A percentile compares a stretch with the other conserved stretches of the same genome.
These are phyloP conservation scores for Taiwanofungus camphoratus DNA, from an alignment of 1,284 basidiomycete species.

Conservation along the genomic window DNA sequence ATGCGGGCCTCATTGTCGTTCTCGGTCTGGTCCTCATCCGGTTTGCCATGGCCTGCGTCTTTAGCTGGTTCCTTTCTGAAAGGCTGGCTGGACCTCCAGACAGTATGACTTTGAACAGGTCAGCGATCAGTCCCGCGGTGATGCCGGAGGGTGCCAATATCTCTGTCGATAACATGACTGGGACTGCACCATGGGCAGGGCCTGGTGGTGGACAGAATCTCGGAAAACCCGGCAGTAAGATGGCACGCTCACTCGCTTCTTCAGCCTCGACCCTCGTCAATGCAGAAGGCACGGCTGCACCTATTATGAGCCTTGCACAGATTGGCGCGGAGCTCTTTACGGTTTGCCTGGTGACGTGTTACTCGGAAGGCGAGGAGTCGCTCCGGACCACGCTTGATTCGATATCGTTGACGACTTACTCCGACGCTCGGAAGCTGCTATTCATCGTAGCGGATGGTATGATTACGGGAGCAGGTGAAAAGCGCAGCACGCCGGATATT, in stretches of 20 bases:
- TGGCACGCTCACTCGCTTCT: slow-evolving; percentile 41
- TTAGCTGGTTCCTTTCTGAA: slow-evolving; percentile 92
- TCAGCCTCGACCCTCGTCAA: slow-evolving; percentile 52
- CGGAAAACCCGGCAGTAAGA: slow-evolving; percentile 34
- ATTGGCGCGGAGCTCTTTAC: slow-evolving; percentile 94
- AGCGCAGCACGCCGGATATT: slow-evolving; percentile 92
- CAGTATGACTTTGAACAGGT: slow-evolving; percentile 60
- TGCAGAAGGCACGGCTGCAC: slow-evolving; percentile 40
- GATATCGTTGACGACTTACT: slow-evolving; percentile 87
- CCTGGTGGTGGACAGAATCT: slow-evolving; percentile 47
- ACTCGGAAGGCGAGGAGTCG: slow-evolving; percentile 94
- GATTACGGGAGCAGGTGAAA: slow-evolving; percentile 97
- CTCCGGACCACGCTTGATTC: slow-evolving; percentile 90
- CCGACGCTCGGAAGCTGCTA: slow-evolving; percentile 86
- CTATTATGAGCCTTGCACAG: slow-evolving; percentile 77
- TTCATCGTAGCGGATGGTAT: slow-evolving; percentile 98
- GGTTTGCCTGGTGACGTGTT: slow-evolving; percentile 94
- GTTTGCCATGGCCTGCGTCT: slow-evolving; percentile 94
- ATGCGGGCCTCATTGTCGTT: slow-evolving; percentile 88
- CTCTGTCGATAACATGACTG: slow-evolving; percentile 80
- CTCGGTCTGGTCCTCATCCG: slow-evolving; percentile 86
- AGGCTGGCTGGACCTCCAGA: slow-evolving; percentile 72
- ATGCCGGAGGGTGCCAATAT: slow-evolving; percentile 94
- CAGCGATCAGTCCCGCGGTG: slow-evolving; percentile 88
- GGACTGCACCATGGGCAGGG: slow-evolving; percentile 91